Evolutionary conservation across 352 stramenopile species (phyloP).

Genomic region (Hyaloperonospora brassicae): DNA sequence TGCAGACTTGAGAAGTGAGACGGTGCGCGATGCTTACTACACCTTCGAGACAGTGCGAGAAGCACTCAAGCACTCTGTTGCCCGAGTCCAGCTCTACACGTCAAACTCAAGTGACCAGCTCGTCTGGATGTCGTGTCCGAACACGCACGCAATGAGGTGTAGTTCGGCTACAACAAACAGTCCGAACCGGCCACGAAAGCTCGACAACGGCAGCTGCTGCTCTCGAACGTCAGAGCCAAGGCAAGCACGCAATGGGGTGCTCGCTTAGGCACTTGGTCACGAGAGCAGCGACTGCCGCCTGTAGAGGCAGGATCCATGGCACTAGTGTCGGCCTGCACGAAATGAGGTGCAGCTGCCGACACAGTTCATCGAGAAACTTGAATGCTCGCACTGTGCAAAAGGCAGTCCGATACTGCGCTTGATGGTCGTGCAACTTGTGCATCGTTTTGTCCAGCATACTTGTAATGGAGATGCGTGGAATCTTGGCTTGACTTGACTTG

Average conservation of each 20-base stretch:
- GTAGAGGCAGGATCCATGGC: slow-evolving; percentile 3
- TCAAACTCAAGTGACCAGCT: slow-evolving; percentile 4
- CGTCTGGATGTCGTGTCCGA: slow-evolving; percentile 3
- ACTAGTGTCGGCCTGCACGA: slow-evolving; percentile 7
- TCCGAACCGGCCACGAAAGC: slow-evolving; percentile 6
- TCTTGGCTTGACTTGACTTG: slow-evolving; percentile 5
- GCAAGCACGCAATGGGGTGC: slow-evolving; percentile 22
- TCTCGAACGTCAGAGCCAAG: slow-evolving; percentile 1
- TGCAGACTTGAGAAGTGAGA: no score
- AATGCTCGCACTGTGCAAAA: background rate
- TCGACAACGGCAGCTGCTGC: slow-evolving; percentile 6
- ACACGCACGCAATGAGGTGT: slow-evolving; percentile 27
- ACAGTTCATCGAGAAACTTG: background rate
- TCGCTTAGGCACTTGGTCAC: slow-evolving; percentile 5
- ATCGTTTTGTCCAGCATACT: slow-evolving; percentile 2
- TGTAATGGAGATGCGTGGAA: slow-evolving; percentile 4
- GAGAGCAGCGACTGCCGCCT: background rate
- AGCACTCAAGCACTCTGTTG: background rate
- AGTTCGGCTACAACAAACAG: slow-evolving; percentile 8
- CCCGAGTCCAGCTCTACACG: slow-evolving; percentile 2
- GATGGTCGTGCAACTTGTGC: background rate
- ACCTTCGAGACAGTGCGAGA: slow-evolving; percentile 1
- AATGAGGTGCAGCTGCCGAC: slow-evolving; percentile 17
- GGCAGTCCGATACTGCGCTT: background rate
- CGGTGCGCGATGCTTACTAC: background rate